phyloP scores from a whole-genome alignment of 192 early-diverging fungal genomes.

The Backusella macrospora region DNA sequence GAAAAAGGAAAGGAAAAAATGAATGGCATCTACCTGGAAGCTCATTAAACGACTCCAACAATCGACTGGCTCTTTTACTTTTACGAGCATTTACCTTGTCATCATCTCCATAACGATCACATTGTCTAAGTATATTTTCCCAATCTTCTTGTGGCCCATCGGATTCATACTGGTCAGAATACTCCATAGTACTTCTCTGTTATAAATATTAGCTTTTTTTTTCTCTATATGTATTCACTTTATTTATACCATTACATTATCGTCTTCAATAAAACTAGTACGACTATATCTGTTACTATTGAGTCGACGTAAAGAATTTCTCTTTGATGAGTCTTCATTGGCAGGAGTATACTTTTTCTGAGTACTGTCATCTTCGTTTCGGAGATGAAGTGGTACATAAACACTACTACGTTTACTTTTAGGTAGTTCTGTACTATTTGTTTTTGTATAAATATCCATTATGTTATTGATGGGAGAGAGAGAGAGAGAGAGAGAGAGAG shows the following conservation, averaged over 20 bases:
- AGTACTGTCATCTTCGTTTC: slow-evolving; percentile 7
- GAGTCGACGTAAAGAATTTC: neutral
- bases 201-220: neutral
- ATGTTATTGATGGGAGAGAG: neutral
- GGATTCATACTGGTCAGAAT: slow-evolving; percentile 3
- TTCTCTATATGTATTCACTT: neutral
- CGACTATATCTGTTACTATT: slow-evolving; percentile 5
- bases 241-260: neutral
- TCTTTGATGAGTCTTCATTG: slow-evolving; percentile 9
- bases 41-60: slow-evolving; percentile 33
- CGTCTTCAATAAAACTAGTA: slow-evolving; percentile 18
- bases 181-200: slow-evolving; percentile 4
- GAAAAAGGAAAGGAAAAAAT: neutral
- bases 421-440: slow-evolving; percentile 8
- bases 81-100: slow-evolving; percentile 16
- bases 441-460: neutral
- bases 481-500: too few relatives aligned
- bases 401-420: slow-evolving; percentile 10
- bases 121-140: slow-evolving; percentile 42
- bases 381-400: slow-evolving; percentile 1
- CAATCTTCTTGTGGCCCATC: slow-evolving; percentile 36
- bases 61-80: slow-evolving; percentile 32
- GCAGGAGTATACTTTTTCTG: neutral
- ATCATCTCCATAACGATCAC: slow-evolving; percentile 30
- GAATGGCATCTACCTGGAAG: slow-evolving; percentile 22